These are phyloP conservation scores for Boletus rubropictus DNA, from an alignment of 768 basidiomycete genomes.

Conservation along the genomic window DNA sequence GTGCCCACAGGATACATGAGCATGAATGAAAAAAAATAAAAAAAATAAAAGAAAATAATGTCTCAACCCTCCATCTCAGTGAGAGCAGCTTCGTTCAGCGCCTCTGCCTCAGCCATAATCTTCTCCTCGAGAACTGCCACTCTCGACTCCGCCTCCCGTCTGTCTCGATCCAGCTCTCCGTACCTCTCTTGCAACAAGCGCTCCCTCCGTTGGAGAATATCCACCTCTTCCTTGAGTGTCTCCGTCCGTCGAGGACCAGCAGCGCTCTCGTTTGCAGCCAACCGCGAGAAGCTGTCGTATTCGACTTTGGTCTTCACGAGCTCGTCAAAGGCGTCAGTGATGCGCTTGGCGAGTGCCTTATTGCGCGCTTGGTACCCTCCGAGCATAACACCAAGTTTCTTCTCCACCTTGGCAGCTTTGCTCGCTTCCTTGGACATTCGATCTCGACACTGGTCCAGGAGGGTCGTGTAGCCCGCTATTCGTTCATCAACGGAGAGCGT, in stretches of 20 bases:
- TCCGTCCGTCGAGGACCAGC: slow-evolving; percentile 75
- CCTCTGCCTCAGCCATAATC: slow-evolving; percentile 81
- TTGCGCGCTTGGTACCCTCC: slow-evolving; percentile 89
- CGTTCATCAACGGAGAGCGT: slow-evolving; percentile 55
- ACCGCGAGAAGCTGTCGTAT: slow-evolving; percentile 69
- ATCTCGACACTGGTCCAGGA: slow-evolving; percentile 60
- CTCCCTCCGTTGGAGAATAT: slow-evolving; percentile 71
- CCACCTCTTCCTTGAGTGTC: slow-evolving; percentile 83
- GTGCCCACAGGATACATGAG: background rate
- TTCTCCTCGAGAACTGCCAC: slow-evolving; percentile 73
- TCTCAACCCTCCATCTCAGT: slow-evolving; percentile 49
- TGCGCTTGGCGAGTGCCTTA: slow-evolving; percentile 54
- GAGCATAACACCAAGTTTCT: slow-evolving; percentile 79
- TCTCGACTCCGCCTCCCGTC: slow-evolving; percentile 51
- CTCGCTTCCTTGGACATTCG: slow-evolving; percentile 75
- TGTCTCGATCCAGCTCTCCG: slow-evolving; percentile 73
- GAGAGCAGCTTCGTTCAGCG: slow-evolving; percentile 69
- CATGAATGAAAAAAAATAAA: slow-evolving; percentile 6
- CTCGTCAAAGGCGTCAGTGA: slow-evolving; percentile 65
- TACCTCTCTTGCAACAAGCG: slow-evolving; percentile 74
- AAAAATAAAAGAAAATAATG: background rate
- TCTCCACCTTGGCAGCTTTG: slow-evolving; percentile 81
- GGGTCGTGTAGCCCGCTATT: slow-evolving; percentile 53
- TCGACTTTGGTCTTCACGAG: slow-evolving; percentile 64
- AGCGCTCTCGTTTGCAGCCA: slow-evolving; percentile 67